Evolutionary conservation across 257 asterid genomes (phyloP).

Genomic region (Primulina huaijiensis): DNA sequence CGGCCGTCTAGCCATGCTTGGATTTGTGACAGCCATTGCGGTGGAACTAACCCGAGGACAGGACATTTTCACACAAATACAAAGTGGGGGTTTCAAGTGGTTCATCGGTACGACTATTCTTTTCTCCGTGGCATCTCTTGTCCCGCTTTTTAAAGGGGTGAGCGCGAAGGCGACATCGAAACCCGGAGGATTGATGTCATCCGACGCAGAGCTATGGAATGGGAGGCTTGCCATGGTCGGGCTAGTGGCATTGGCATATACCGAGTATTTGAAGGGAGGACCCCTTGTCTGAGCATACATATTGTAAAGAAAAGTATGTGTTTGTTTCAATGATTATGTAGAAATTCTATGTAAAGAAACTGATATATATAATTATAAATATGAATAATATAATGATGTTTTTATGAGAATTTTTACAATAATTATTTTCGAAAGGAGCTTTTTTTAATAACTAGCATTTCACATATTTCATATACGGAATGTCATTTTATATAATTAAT

Average conservation of each 20-base stretch:
- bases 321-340: too few species aligned
- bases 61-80: constrained; percentile 50
- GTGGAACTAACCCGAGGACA: constrained; percentile 59
- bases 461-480: too few species aligned
- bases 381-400: too few species aligned
- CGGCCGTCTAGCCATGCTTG: constrained; percentile 80
- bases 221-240: constrained; percentile 93
- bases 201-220: constrained; percentile 76
- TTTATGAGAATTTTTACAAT: too few species aligned
- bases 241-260: constrained; percentile 66
- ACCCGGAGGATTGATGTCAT: constrained; percentile 41
- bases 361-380: too few species aligned
- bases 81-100: constrained; percentile 57
- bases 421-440: too few species aligned
- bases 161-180: constrained; percentile 41
- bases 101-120: constrained; percentile 48
- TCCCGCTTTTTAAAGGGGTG: constrained; percentile 62
- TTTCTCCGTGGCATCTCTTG: constrained; percentile 58
- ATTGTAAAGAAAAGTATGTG: too few species aligned
- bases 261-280: constrained; percentile 68
- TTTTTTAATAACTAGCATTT: too few species aligned
- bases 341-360: too few species aligned
- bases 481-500: too few species aligned
- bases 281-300: constrained; percentile 34
- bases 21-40: constrained; percentile 71